Evolutionary conservation across 2,329 filamentous ascomycete genomes (phyloP), one percentile per base, ranked within the genome.

Genomic region (Raffaelea deltoideospora): DNA sequence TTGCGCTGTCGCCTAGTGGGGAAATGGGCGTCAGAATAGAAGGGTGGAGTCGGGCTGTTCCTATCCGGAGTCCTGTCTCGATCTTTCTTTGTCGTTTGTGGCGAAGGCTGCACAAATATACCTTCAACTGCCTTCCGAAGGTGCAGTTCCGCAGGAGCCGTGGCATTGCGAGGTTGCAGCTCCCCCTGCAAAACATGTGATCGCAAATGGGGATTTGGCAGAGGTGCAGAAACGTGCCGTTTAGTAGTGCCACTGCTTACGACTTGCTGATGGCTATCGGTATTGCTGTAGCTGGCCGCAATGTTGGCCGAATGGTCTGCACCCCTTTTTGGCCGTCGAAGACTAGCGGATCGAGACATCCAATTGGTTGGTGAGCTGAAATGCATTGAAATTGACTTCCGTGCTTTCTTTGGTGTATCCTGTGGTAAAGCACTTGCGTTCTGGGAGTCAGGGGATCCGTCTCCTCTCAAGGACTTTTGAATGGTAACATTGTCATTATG

Each of bases 341-440:
- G 49, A 53, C 72, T 77, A 37, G 69, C 65, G 9, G 64, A 60
- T 50, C 59, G 67, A 24, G 67, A 56, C 43, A 74, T 67, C 70
- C 72, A 76, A 34, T 57, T 66, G 34, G 57, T 60, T 14, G 72
- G 63, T 2, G 72, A 69, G 41, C 61, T 61, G 41, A 78, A 71
- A 37, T 73, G 69, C 61, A 72, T 67, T 14, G 74, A 76, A 20
- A 71, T 56, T 14, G 73, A 75, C 40, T 67, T 63, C 37, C 60
- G 62, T 11, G 66, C 56, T 35, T 53, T 58, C 45, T 61, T 65
- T 8, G 61, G 57, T 2, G 60, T 61, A 21, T 53, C 53, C 27
- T 63, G 58, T 3, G 53, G 48, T 2, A 55, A 43, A 1, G 35
- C 21, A 19, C 26, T 22, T 3, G 34, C 35, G 24, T 24, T 32